Percentiles rank a stretch among this genome's conserved stretches.
Evolutionary conservation across 2,329 filamentous ascomycete genomes (phyloP).

Genomic region (Aphanoascus verrucosus): DNA sequence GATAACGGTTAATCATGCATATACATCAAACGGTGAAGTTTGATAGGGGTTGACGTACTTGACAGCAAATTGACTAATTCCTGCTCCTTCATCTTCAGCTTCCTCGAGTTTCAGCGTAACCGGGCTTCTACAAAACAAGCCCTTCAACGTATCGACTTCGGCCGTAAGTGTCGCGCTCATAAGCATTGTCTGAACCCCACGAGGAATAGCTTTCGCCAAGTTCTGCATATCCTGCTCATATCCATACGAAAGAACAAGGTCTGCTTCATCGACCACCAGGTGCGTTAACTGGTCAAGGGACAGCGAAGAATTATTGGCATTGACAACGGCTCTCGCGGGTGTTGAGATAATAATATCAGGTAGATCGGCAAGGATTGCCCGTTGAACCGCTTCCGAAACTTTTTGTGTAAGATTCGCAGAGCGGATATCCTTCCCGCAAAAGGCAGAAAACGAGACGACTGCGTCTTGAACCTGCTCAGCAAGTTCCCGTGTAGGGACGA

Average conservation of each 20-base stretch:
- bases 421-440: slow-evolving; percentile 73
- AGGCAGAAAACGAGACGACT: slow-evolving; percentile 64
- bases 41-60: slow-evolving; percentile 42
- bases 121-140: slow-evolving; percentile 73
- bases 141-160: slow-evolving; percentile 76
- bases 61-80: slow-evolving; percentile 77
- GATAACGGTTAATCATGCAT: slow-evolving; percentile 7
- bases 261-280: slow-evolving; percentile 86
- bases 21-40: slow-evolving; percentile 16
- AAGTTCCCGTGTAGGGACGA: slow-evolving; percentile 89
- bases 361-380: slow-evolving; percentile 69
- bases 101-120: slow-evolving; percentile 73
- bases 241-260: slow-evolving; percentile 85
- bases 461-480: slow-evolving; percentile 80
- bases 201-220: slow-evolving; percentile 66
- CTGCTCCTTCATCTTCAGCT: slow-evolving; percentile 62
- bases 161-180: slow-evolving; percentile 88
- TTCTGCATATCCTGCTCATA: slow-evolving; percentile 83
- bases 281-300: slow-evolving; percentile 61
- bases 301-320: slow-evolving; percentile 62
- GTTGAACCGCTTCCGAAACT: slow-evolving; percentile 77
- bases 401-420: slow-evolving; percentile 83
- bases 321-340: slow-evolving; percentile 68
- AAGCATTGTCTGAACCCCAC: slow-evolving; percentile 77
- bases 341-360: slow-evolving; percentile 90